Base-by-base conservation (phyloP, 2,329 filamentous ascomycete species). In the Fusarium sp. region DNA sequence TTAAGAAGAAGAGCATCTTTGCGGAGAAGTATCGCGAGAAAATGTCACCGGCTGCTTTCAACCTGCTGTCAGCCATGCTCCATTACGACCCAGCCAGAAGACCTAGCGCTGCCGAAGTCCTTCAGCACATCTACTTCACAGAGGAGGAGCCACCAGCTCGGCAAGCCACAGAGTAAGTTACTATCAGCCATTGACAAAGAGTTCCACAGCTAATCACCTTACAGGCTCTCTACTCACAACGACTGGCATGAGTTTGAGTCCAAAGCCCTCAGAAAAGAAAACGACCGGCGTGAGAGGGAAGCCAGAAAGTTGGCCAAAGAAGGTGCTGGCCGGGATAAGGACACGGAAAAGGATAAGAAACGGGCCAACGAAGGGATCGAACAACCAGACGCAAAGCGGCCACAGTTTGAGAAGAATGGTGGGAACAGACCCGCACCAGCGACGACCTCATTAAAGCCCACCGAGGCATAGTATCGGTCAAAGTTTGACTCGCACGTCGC, bases 201-300 rank as follows among this genome's bases (percentile, higher is more conserved):
- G 22, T 29, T 30, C 44, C 15, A 25, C 34, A 67, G 45, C 79
- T 83, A 76, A 84, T 77, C 71, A 65, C 75, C 14, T 47, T 57
- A 40, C 68, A 93, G 92, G 76, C 87, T 99, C 52, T 90, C 91
- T 64, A 85, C 90, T 51, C 87, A 99, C 30, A 89, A 96, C 74
- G 96, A 99, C 75, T 99, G 96, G 96, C 96, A 99, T 78, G 96
- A 99, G 79, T 97, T 98, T 76, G 96, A 99, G 82, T 97, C 94
- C 59, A 99, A 99, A 82, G 95, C 94, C 18, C 85, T 97, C 27
- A 88, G 96, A 32, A 96, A 96, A 73, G 95, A 98, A 79, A 95
- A 94, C 74, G 93, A 96, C 79, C 88, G 89, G 58, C 85, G 84
- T 66, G 86, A 88, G 29, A 83, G 85, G 60, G 87, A 88, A 57